These are phyloP conservation scores for Linderniella brevidens DNA, from an alignment of 257 asterid genomes.

Conservation along the genomic window DNA sequence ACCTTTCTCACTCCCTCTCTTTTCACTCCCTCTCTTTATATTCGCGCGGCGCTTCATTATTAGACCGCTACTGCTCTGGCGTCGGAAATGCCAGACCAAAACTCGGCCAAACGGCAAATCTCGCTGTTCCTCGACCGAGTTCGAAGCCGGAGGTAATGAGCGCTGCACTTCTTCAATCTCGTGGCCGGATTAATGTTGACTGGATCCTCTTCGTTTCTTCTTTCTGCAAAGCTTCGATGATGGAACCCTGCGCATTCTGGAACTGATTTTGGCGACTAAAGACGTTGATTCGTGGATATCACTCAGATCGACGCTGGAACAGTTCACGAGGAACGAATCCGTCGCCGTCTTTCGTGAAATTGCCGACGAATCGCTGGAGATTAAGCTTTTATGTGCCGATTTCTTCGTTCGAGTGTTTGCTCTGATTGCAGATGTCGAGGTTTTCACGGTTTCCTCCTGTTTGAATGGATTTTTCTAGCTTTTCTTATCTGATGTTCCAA, in stretches of 20 bases:
- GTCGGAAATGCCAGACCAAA: no score
- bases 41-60: no score
- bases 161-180: neutral
- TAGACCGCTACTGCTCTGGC: no score
- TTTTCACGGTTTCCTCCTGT: slow-evolving; percentile 8
- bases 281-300: slow-evolving; percentile 30
- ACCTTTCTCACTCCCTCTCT: no score
- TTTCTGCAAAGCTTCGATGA: slow-evolving; percentile 41
- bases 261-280: slow-evolving; percentile 32
- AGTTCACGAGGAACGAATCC: slow-evolving; percentile 50
- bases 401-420: slow-evolving; percentile 54
- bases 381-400: slow-evolving; percentile 49
- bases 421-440: slow-evolving; percentile 67
- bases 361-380: slow-evolving; percentile 26
- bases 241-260: slow-evolving; percentile 42
- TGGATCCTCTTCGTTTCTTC: neutral
- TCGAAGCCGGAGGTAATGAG: slow-evolving; percentile 35
- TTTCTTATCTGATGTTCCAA: neutral
- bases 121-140: slow-evolving; percentile 44
- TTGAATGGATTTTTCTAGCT: neutral
- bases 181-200: neutral
- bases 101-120: slow-evolving; percentile 20
- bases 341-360: slow-evolving; percentile 41
- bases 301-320: slow-evolving; percentile 27
- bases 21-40: no score